Evolutionary conservation across 208 protist genomes (phyloP).

Genomic region (Leishmania lainsoni): DNA sequence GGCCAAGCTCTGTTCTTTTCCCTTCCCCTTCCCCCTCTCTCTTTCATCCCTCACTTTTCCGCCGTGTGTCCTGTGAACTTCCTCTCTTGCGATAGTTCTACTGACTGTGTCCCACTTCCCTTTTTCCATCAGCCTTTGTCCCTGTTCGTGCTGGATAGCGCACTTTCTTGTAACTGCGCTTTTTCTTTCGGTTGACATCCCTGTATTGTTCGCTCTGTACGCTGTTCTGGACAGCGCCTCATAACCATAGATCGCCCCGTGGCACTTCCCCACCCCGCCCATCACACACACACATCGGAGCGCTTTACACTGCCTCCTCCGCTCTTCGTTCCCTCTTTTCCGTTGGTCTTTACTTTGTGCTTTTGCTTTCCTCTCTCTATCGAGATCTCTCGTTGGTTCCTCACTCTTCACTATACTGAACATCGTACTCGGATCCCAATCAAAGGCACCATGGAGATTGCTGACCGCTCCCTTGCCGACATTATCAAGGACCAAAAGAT

Average conservation of each 20-base stretch:
- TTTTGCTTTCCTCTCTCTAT: slow-evolving; percentile 14
- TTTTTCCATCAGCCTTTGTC: neutral
- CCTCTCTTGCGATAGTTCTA: neutral
- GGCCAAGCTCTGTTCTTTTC: neutral
- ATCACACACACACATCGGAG: neutral
- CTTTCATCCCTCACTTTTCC: neutral
- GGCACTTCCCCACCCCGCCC: neutral
- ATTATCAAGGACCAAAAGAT: slow-evolving; percentile 92
- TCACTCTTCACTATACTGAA: neutral
- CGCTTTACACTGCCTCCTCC: neutral
- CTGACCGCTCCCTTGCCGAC: slow-evolving; percentile 78
- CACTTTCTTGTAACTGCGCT: neutral
- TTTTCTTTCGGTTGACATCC: neutral
- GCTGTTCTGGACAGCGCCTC: neutral
- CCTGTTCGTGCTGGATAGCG: neutral
- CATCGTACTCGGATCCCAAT: neutral
- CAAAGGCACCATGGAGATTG: slow-evolving; percentile 72
- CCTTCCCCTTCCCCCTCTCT: neutral
- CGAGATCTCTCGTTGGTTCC: neutral
- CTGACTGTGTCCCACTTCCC: neutral
- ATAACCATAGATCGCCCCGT: neutral
- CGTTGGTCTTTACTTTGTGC: neutral
- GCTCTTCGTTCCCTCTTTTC: neutral
- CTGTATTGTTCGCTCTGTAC: neutral
- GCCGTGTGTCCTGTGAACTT: too few relatives aligned